Conservation (phyloP, 139 green algal species). For the Haematococcus sp. region DNA sequence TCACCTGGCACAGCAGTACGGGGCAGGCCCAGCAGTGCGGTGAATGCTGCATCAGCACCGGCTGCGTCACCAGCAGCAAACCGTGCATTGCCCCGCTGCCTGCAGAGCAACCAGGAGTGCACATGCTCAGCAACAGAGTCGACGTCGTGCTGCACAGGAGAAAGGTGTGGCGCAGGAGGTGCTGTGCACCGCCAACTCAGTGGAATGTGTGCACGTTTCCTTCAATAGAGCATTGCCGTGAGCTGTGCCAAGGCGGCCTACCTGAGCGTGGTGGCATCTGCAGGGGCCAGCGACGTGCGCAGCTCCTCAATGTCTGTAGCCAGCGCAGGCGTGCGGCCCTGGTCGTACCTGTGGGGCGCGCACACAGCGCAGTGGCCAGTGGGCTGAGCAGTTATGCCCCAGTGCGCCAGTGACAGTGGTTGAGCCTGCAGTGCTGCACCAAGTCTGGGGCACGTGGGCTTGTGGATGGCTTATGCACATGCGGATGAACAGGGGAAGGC, state of each 20-base stretch:
- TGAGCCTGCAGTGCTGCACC: no score
- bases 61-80: constrained; percentile 35
- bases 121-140: no score
- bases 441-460: background rate
- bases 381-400: no score
- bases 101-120: no score
- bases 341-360: background rate
- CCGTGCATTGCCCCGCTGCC: constrained; percentile 29
- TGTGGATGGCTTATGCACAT: background rate
- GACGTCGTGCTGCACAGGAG: no score
- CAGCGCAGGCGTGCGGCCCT: constrained; percentile 8
- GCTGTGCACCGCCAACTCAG: no score
- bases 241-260: no score
- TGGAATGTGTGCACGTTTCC: no score
- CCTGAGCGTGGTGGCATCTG: constrained; percentile 16
- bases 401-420: no score
- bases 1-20: constrained; percentile 16
- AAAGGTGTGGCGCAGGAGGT: no score
- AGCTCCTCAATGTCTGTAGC: constrained; percentile 34
- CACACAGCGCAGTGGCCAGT: no score
- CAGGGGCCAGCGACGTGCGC: constrained; percentile 20
- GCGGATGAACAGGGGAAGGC: background rate
- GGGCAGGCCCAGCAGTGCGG: constrained; percentile 26
- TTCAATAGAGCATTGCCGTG: no score
- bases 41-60: constrained; percentile 39